A percentile compares a stretch with the other conserved stretches of the same genome.
Evolutionary conservation across 345 rosid species (phyloP).

Genomic region (Arabis hirsuta): DNA sequence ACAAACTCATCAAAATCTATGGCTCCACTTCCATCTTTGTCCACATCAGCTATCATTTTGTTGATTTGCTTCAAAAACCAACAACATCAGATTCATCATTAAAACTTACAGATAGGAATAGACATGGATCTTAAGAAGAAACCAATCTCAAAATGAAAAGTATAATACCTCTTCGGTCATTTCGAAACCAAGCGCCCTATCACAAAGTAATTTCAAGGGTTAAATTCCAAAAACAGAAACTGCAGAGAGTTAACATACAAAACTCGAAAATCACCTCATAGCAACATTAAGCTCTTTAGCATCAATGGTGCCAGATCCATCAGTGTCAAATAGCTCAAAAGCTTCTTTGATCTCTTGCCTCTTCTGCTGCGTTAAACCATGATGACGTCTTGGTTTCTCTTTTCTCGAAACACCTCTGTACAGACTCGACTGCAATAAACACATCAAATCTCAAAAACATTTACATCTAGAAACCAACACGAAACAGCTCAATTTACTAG

Average conservation of each 20-base stretch:
- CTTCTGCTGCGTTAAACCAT: slow-evolving; percentile 72
- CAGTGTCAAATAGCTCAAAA: slow-evolving; percentile 90
- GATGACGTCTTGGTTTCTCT: slow-evolving; percentile 77
- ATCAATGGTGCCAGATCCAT: slow-evolving; percentile 97
- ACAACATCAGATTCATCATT: neutral
- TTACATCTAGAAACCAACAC: neutral
- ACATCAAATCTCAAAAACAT: neutral
- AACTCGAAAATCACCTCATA: slow-evolving; percentile 66
- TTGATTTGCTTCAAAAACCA: slow-evolving; percentile 66
- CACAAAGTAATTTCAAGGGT: neutral
- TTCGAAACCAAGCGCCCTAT: slow-evolving; percentile 98
- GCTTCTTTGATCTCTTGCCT: slow-evolving; percentile 93
- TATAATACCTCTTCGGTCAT: slow-evolving; percentile 85
- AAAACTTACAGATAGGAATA: neutral
- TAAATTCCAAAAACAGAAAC: neutral
- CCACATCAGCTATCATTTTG: slow-evolving; percentile 98
- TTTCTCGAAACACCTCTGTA: slow-evolving; percentile 63
- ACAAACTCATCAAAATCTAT: slow-evolving; percentile 96
- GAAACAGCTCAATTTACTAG: neutral
- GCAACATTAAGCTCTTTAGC: slow-evolving; percentile 97
- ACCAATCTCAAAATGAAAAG: neutral
- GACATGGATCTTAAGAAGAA: too few species aligned
- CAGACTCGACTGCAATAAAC: slow-evolving; percentile 48
- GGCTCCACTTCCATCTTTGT: slow-evolving; percentile 95
- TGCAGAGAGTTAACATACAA: neutral